Evolutionary conservation across 306 rosid genomes (phyloP).

Genomic region (Lathyrus oleraceus): DNA sequence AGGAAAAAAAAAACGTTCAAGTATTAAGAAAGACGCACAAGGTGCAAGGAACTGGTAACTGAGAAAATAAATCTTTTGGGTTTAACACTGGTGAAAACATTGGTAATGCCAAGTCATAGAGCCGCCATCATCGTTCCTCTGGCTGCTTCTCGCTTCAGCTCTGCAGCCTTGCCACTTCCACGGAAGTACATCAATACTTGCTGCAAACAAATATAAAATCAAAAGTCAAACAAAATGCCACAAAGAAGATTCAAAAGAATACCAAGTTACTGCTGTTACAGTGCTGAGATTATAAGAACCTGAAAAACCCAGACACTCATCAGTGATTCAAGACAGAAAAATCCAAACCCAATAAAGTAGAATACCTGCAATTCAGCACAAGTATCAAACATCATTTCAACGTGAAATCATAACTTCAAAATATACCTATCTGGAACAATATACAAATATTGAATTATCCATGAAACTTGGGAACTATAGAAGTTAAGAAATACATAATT

Average conservation of each 20-base stretch:
- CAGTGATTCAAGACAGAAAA: constrained; percentile 69
- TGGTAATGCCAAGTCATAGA: constrained; percentile 44
- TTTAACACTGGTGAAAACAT: constrained; percentile 19
- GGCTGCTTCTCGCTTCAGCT: constrained; percentile 73
- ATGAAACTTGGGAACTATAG: constrained; percentile 1
- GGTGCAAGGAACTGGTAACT: constrained; percentile 20
- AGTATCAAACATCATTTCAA: constrained; percentile 28
- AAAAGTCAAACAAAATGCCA: constrained; percentile 27
- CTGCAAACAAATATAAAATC: constrained; percentile 48
- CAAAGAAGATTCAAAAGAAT: constrained; percentile 5
- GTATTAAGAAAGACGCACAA: constrained; percentile 32
- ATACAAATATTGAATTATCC: constrained; percentile 27
- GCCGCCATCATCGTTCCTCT: constrained; percentile 88
- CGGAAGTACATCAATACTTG: constrained; percentile 96
- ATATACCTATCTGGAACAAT: background rate
- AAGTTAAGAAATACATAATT: constrained; percentile 28
- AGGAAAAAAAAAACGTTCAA: constrained; percentile 32
- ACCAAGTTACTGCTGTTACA: background rate
- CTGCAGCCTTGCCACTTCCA: constrained; percentile 85
- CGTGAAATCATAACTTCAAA: constrained; percentile 24
- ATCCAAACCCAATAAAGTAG: constrained; percentile 79
- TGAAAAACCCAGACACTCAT: constrained; percentile 96
- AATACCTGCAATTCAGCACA: constrained; percentile 63
- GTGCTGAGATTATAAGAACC: constrained; percentile 48
- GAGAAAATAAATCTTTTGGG: constrained; percentile 27